Base-by-base conservation (phyloP, 345 rosid species). In the Trapa incisa region DNA sequence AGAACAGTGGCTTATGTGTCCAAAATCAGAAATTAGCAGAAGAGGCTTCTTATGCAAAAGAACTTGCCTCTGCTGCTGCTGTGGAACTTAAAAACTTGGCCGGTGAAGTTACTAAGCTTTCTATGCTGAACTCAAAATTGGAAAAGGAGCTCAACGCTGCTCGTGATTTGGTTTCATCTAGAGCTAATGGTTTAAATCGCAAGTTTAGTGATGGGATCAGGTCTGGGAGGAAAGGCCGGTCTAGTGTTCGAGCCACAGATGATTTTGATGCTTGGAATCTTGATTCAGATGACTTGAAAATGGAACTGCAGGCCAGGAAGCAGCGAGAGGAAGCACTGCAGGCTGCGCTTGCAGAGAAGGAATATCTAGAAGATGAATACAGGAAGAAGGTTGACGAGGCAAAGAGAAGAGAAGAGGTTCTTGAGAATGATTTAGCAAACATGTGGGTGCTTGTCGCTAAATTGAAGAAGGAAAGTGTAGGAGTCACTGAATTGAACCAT, bases 381-480 rank as follows among this genome's bases (percentile, higher is more conserved):
- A 80, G 91, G 79, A 91, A 85, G 79, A 89, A 80, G 70, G 80
- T 75, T 57, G 99, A 91, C 72, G 97, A 89, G 79, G 88, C 92
- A 62, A 91, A 84, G 90, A 86, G 73, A 76, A 85, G 88, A 81
- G 98, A 95, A 79, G 97, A 86, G 73, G 84, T 92, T 79, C 74
- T 91, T 37, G 99, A 95, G 82, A 95, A 88, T 71, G 99, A 95
- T 81, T 77, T 91, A 68, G 98, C 99, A 38, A 91, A 88, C 75
- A 95, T 95, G 99, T 91, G 99, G 98, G 97, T 91, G 65, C 96
- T 95, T 80, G 99, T 95, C 75, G 99, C 99, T 42, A 91, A 86
- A 81, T 81, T 95, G 71, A 95, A 95, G 84, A 95, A 86, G 78
- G 96, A 85, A 1, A 89, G 83, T 60, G 84, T 83, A 66, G 80